These are phyloP conservation scores for Silene conica DNA, from an alignment of 148 eudicot species.

Conservation along the genomic window DNA sequence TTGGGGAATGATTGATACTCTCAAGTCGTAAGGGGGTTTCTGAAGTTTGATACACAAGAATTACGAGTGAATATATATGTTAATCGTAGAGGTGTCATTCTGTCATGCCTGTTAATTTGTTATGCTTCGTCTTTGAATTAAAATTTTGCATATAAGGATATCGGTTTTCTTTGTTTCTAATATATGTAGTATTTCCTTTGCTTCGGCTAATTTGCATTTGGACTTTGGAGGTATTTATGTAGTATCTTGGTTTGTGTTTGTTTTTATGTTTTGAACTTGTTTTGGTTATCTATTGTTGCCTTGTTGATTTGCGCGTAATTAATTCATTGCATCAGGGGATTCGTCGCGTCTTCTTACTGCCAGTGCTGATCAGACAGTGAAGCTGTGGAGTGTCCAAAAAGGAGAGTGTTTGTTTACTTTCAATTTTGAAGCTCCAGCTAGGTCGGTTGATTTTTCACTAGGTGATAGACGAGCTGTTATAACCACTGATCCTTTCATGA, in stretches of 20 bases:
- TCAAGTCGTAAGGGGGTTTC: too few species aligned
- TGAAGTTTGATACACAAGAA: too few species aligned
- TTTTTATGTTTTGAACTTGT: not conserved
- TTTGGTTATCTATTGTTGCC: not conserved
- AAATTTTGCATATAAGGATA: not conserved
- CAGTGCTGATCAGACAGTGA: constrained; percentile 94
- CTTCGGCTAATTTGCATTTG: not conserved
- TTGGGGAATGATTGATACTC: too few species aligned
- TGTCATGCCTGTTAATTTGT: too few species aligned
- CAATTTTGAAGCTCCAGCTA: constrained; percentile 74
- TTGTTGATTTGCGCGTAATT: not conserved
- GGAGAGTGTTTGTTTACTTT: constrained; percentile 66
- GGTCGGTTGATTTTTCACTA: constrained; percentile 69
- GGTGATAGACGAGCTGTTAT: constrained; percentile 83
- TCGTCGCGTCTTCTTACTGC: constrained; percentile 72
- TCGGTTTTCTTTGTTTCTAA: not conserved
- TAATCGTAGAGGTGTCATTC: too few species aligned
- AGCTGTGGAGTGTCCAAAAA: constrained; percentile 73
- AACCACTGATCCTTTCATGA: constrained; percentile 90
- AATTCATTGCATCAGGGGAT: constrained; percentile 46
- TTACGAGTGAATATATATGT: too few species aligned
- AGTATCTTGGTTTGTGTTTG: not conserved
- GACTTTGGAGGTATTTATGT: not conserved
- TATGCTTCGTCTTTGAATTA: not conserved
- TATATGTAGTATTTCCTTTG: too few species aligned